Base-by-base conservation (phyloP, 352 stramenopile species). In the Phytophthora podocarpi region DNA sequence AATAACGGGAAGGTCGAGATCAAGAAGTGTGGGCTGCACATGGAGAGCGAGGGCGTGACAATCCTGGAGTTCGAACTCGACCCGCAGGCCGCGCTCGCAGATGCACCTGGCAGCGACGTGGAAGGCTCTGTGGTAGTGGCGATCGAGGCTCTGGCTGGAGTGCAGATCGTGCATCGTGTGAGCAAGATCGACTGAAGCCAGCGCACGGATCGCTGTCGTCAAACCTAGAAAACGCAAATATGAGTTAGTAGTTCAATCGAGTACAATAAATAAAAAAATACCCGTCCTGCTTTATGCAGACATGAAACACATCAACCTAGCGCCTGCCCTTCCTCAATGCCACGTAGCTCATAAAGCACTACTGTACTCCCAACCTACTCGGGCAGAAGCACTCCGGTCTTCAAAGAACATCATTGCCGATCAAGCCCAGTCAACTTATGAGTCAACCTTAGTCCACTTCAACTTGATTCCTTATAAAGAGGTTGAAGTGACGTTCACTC, bases 41-140 rank as follows among this genome's bases (percentile, higher is more conserved):
- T 91, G 39, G 76, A 93, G 63, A 79, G 77, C 40, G 82, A 78
- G 30, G 71, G 82, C 13, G 84, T 81, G 32, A 87, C 90, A 58
- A 82, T 92, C 23, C 70, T 93, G 37, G 83, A 93, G 50, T 93
- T 93, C 51, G 76, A 87, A 53, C 51, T 95, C 43, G 81, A 91
- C 27, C 65, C 79, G 2, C 73, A 79, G 26, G 49, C 37, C 24
- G 65, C 61, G 27, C 57, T 76, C 13, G 57, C 55, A 13, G 60
- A 57, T 31, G 50, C 61, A 7, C 54, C 59, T 43, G 50, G 13
- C 12, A 67, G 45, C 10, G 61, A 71, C 26, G 56, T 74, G 32
- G 67, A 77, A 60, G 42, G 60, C 2, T 58, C 41, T 31, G 75
- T 84, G 13, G 57, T 87, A 15, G 20, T 64, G 31, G 74, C 74